phyloP scores from a whole-genome alignment of 2,329 filamentous ascomycete genomes.

The Hypomyces rosellus region DNA sequence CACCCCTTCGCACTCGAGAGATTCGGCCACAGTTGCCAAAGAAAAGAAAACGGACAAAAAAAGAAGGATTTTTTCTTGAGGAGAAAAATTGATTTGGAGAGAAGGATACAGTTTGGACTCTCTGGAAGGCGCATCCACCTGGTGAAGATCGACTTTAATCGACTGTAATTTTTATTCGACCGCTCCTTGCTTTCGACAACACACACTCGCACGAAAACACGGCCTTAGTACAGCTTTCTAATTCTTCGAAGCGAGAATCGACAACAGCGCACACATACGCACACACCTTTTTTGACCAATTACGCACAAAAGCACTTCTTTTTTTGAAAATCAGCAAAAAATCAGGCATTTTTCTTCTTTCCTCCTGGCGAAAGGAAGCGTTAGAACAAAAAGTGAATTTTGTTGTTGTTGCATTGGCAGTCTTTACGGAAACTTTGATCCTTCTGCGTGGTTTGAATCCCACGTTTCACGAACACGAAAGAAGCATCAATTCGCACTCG shows the following conservation, averaged over 20 bases:
- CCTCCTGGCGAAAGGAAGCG: neutral
- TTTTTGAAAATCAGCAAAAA: neutral
- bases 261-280: neutral
- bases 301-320: neutral
- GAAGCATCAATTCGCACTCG: neutral
- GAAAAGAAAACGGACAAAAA: slow-evolving; percentile 6
- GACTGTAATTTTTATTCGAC: slow-evolving; percentile 25
- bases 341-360: neutral
- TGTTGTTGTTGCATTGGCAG: neutral
- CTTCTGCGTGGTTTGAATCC: neutral
- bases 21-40: neutral
- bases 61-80: slow-evolving; percentile 14
- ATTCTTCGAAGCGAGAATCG: slow-evolving; percentile 7
- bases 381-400: neutral
- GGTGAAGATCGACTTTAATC: slow-evolving; percentile 27
- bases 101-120: neutral
- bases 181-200: slow-evolving; percentile 18
- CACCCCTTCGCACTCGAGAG: neutral
- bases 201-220: neutral
- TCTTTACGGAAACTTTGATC: neutral
- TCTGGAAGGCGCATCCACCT: slow-evolving; percentile 24
- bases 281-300: neutral
- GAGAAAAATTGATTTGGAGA: slow-evolving; percentile 2
- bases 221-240: slow-evolving; percentile 7
- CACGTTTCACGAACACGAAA: neutral